Evolutionary conservation across 345 rosid genomes (phyloP).

Genomic region (Citrus cavaleriei): DNA sequence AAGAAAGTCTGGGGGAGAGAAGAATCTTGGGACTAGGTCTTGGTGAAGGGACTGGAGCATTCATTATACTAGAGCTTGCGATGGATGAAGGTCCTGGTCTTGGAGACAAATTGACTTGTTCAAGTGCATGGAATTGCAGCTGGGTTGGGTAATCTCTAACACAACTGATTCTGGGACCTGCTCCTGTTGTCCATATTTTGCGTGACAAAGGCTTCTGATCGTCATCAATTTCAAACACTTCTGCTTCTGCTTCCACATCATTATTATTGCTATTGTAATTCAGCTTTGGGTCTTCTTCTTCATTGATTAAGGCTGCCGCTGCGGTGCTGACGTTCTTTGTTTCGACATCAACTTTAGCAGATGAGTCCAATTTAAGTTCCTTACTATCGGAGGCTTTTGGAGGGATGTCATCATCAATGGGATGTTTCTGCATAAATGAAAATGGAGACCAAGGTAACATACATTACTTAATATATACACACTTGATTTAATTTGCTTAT

Average conservation of each 20-base stretch:
- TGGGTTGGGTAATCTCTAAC: constrained; percentile 39
- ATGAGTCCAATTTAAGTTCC: background rate
- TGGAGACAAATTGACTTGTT: constrained; percentile 41
- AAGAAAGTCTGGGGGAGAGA: constrained; percentile 45
- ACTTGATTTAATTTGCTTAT: no score
- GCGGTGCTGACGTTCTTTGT: no score
- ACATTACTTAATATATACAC: no score
- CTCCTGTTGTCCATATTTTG: constrained; percentile 40
- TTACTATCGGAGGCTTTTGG: background rate
- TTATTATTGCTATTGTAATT: background rate
- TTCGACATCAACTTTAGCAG: background rate
- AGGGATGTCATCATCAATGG: constrained; percentile 34
- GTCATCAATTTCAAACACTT: background rate
- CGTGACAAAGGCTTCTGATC: constrained; percentile 1
- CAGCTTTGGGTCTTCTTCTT: background rate
- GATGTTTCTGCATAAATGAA: constrained; percentile 20
- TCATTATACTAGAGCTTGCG: background rate
- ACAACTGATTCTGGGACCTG: constrained; percentile 41
- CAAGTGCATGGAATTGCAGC: constrained; percentile 36
- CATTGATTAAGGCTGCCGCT: background rate
- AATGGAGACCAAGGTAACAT: background rate
- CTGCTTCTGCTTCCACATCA: background rate
- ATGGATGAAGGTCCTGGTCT: background rate
- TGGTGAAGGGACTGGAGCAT: constrained; percentile 53
- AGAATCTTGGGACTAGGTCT: constrained; percentile 43